Evolutionary conservation across 2,329 filamentous ascomycete genomes (phyloP).

Genomic region (Trichothecium roseum): DNA sequence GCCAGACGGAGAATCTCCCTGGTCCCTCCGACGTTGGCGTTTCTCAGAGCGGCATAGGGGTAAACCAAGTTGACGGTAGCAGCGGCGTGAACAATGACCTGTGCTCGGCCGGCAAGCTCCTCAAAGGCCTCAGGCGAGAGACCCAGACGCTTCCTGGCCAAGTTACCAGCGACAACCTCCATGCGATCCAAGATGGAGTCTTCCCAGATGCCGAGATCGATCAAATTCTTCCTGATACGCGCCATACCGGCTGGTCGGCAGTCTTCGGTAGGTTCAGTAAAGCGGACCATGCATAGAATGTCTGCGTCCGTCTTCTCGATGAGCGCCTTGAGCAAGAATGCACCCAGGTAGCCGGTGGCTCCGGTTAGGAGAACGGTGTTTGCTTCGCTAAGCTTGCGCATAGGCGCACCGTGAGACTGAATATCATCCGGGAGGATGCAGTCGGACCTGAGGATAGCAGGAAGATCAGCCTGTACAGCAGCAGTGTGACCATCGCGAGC

Average conservation of each 20-base stretch:
- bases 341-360: conserved; percentile 66
- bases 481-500: conserved; percentile 64
- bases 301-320: conserved; percentile 58
- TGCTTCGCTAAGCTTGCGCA: conserved; percentile 52
- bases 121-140: conserved; percentile 56
- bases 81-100: conserved; percentile 69
- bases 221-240: conserved; percentile 61
- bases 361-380: conserved; percentile 63
- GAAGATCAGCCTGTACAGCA: conserved; percentile 65
- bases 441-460: conserved; percentile 57
- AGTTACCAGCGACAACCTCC: conserved; percentile 63
- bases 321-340: conserved; percentile 60
- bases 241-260: conserved; percentile 59
- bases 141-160: conserved; percentile 59
- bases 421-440: conserved; percentile 62
- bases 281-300: conserved; percentile 65
- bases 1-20: conserved; percentile 64
- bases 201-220: conserved; percentile 70
- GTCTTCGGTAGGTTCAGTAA: conserved; percentile 54
- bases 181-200: conserved; percentile 70
- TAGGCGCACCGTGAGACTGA: conserved; percentile 38
- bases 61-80: conserved; percentile 76
- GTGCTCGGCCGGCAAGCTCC: conserved; percentile 50
- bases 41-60: conserved; percentile 65
- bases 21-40: conserved; percentile 71